phyloP scores from a whole-genome alignment of 169 alveolate genomes.

The Amoebophrya sp. region DNA sequence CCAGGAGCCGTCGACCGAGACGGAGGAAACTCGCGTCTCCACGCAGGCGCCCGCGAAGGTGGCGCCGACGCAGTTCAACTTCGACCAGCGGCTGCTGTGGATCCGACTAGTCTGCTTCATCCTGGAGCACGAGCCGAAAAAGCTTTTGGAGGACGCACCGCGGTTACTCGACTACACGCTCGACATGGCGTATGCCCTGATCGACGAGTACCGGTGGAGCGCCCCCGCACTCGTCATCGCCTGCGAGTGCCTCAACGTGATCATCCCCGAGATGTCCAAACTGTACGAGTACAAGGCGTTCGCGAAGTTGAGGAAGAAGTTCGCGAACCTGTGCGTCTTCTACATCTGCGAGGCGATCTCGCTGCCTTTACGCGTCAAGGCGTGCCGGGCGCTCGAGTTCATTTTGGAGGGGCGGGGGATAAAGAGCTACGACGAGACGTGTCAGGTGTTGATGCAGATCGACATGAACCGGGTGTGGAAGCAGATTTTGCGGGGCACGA shows the following conservation, averaged over 20 bases:
- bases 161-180: neutral
- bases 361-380: neutral
- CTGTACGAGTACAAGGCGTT: neutral
- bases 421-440: neutral
- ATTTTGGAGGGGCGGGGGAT: neutral
- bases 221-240: neutral
- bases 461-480: neutral
- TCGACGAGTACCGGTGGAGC: neutral
- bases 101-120: neutral
- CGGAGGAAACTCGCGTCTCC: neutral
- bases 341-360: neutral
- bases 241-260: neutral
- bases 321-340: neutral
- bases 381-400: neutral
- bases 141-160: neutral
- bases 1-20: neutral
- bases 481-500: neutral
- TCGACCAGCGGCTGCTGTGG: neutral
- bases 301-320: neutral
- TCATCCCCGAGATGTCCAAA: neutral
- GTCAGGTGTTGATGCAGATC: neutral
- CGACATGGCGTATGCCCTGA: neutral
- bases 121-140: neutral
- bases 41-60: neutral
- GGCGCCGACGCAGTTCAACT: neutral